phyloP scores from a whole-genome alignment of 345 rosid genomes.

The Syzygium grande region DNA sequence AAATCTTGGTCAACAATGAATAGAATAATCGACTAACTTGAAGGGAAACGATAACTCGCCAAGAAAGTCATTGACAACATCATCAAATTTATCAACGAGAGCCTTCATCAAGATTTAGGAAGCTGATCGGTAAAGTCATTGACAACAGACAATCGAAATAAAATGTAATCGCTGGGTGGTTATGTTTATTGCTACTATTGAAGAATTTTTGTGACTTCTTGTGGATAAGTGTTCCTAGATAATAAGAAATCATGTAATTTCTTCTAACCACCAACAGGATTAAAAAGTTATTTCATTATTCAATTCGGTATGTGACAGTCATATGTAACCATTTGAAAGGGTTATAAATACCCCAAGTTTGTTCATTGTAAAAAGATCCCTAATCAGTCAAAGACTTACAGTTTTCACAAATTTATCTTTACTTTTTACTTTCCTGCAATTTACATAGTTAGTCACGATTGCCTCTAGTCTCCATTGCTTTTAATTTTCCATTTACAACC shows the following conservation, averaged over 20 bases:
- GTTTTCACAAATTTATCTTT: not conserved
- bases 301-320: not conserved
- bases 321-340: not conserved
- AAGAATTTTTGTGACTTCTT: not conserved
- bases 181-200: not conserved
- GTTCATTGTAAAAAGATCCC: not conserved
- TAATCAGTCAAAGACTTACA: not conserved
- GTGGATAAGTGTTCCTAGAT: not conserved
- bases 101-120: not conserved
- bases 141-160: not conserved
- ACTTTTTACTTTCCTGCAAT: not conserved
- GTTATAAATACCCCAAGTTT: not conserved
- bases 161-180: not conserved
- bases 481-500: not conserved
- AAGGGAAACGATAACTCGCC: not conserved
- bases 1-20: not conserved
- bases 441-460: not conserved
- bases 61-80: not conserved
- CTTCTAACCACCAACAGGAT: not conserved
- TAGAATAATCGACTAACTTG: not conserved
- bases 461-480: not conserved
- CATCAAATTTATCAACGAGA: not conserved
- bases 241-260: not conserved
- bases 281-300: not conserved
- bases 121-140: not conserved